These are phyloP conservation scores for Orobanche coerulescens DNA, from an alignment of 257 asterid genomes.

Conservation along the genomic window DNA sequence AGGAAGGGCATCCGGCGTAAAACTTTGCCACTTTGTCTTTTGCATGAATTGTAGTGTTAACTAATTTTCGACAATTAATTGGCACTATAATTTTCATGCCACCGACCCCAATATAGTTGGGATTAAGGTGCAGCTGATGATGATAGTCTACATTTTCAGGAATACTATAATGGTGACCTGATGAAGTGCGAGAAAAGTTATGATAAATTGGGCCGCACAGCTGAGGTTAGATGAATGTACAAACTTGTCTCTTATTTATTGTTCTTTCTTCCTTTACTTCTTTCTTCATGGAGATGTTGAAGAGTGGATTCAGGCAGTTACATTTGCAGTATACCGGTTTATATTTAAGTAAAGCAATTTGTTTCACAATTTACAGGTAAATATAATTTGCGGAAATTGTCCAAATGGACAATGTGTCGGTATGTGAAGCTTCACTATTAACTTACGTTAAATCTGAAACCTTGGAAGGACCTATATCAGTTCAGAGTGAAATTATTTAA, in stretches of 20 bases:
- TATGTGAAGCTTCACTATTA: slow-evolving; percentile 31
- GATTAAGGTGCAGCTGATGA: too few relatives aligned
- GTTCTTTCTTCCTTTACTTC: not conserved
- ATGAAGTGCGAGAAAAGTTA: slow-evolving; percentile 61
- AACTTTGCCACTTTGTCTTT: too few relatives aligned
- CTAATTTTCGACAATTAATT: too few relatives aligned
- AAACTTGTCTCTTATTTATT: not conserved
- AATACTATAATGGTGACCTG: slow-evolving; percentile 73
- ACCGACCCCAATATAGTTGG: too few relatives aligned
- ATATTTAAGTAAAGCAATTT: slow-evolving; percentile 5
- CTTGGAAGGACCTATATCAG: slow-evolving; percentile 3
- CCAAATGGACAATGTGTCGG: slow-evolving; percentile 84
- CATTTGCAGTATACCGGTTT: not conserved
- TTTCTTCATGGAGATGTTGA: not conserved
- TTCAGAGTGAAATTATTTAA: not conserved
- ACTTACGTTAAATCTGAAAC: not conserved
- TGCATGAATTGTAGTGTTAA: too few relatives aligned
- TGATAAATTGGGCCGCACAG: slow-evolving; percentile 96
- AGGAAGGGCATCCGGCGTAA: too few relatives aligned
- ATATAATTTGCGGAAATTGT: slow-evolving; percentile 80
- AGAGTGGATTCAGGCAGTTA: not conserved
- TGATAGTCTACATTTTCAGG: slow-evolving; percentile 45
- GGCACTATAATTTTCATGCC: too few relatives aligned
- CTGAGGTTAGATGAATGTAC: slow-evolving; percentile 51
- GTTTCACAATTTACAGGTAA: slow-evolving; percentile 50